Conservation (phyloP, 78 protist genomes). For the Speleostelium caveatum region DNA sequence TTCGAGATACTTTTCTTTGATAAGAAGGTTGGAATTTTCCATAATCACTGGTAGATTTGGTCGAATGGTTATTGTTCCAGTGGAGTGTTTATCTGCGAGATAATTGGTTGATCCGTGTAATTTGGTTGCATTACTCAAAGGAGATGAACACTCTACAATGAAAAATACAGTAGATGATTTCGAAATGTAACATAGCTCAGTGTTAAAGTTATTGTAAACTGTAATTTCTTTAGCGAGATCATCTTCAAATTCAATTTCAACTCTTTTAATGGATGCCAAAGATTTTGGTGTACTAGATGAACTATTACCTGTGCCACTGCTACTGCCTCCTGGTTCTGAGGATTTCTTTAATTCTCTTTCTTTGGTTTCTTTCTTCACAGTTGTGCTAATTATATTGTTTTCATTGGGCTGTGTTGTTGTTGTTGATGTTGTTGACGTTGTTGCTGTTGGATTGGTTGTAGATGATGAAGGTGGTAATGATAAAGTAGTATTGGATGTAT, state of each 20-base stretch:
- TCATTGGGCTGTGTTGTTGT: not conserved
- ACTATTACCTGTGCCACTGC: not conserved
- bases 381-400: not conserved
- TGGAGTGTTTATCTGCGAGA: not conserved
- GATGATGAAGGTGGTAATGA: not conserved
- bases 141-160: not conserved
- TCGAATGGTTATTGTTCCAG: not conserved
- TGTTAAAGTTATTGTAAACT: constrained; percentile 25
- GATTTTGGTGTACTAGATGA: not conserved
- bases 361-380: not conserved
- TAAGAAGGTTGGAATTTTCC: constrained; percentile 23
- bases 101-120: too few relatives aligned
- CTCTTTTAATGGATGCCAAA: not conserved
- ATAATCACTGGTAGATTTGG: constrained; percentile 42
- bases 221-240: constrained; percentile 13
- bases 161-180: constrained; percentile 21
- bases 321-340: not conserved
- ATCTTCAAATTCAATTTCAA: not conserved
- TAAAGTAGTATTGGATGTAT: not conserved
- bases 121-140: not conserved
- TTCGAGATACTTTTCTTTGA: constrained; percentile 67
- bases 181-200: not conserved
- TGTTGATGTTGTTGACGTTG: not conserved
- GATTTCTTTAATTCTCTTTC: constrained; percentile 14
- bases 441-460: not conserved